A percentile compares a stretch with the other conserved stretches of the same genome.
phyloP scores from a whole-genome alignment of 2,329 filamentous ascomycete genomes.

The Penicillium sp. region DNA sequence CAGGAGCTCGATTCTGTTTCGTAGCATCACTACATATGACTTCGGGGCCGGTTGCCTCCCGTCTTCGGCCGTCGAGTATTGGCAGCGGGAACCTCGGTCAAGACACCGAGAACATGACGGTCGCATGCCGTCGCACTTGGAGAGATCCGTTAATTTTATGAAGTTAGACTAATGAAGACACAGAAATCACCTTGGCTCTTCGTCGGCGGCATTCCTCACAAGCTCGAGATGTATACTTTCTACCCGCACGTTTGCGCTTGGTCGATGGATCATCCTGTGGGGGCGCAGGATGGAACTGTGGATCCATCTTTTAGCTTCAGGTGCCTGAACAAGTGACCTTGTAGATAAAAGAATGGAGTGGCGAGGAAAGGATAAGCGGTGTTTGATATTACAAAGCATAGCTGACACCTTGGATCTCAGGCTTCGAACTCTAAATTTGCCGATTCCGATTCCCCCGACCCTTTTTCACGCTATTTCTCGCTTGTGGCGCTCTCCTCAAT shows the following conservation, averaged over 20 bases:
- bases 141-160: not conserved
- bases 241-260: conserved; percentile 16
- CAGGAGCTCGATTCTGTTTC: conserved; percentile 32
- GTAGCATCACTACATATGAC: conserved; percentile 37
- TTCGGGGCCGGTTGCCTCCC: conserved; percentile 37
- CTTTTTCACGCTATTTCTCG: not conserved
- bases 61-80: conserved; percentile 33
- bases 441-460: not conserved
- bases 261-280: conserved; percentile 11
- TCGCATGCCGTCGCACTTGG: conserved; percentile 34
- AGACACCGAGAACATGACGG: conserved; percentile 37
- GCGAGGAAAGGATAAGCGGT: not conserved
- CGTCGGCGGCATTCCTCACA: conserved; percentile 41
- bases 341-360: not conserved
- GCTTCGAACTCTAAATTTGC: not conserved
- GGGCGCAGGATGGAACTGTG: not conserved
- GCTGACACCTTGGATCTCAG: conserved; percentile 4
- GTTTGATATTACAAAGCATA: conserved; percentile 13
- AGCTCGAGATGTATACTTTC: conserved; percentile 32
- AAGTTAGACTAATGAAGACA: not conserved
- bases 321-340: not conserved
- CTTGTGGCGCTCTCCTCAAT: too few species aligned
- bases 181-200: conserved; percentile 35
- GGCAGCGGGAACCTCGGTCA: conserved; percentile 30
- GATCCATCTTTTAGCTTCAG: not conserved